Evolutionary conservation across 176 grass and related monocot species (phyloP).

Genomic region (Bonia amplexicaulis): DNA sequence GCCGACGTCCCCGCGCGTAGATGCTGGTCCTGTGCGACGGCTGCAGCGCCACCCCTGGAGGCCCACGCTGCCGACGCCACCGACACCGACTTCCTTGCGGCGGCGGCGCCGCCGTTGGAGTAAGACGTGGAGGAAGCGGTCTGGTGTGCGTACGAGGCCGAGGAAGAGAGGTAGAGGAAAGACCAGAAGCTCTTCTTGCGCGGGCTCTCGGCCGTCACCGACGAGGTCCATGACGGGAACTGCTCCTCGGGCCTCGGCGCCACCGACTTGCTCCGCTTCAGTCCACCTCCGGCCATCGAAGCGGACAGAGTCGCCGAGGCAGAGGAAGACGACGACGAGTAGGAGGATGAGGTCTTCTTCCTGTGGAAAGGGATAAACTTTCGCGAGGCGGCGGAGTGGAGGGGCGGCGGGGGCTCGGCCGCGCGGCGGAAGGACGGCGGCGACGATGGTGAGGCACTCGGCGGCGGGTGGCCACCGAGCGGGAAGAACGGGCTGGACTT

Average conservation of each 20-base stretch:
- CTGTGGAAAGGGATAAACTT: conserved; percentile 34
- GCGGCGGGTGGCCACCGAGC: conserved; percentile 54
- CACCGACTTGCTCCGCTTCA: conserved; percentile 77
- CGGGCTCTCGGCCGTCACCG: conserved; percentile 55
- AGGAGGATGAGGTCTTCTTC: conserved; percentile 20
- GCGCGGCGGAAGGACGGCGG: conserved; percentile 49
- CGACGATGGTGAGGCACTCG: conserved; percentile 53
- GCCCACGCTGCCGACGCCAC: conserved; percentile 35
- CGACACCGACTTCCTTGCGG: conserved; percentile 39
- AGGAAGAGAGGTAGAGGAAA: conserved; percentile 63
- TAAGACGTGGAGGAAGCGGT: conserved; percentile 4
- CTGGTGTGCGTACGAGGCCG: conserved; percentile 36
- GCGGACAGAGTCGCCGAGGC: background rate
- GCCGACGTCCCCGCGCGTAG: background rate
- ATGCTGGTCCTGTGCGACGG: conserved; percentile 26
- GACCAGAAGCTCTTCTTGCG: conserved; percentile 98
- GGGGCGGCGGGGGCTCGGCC: conserved; percentile 4
- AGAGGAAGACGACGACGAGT: background rate
- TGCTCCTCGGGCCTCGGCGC: conserved; percentile 48
- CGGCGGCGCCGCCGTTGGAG: background rate
- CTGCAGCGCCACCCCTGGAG: background rate
- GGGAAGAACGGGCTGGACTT: conserved; percentile 64
- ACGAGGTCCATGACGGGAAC: conserved; percentile 14
- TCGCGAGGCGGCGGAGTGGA: background rate
- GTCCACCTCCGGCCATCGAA: conserved; percentile 3